phyloP scores from a whole-genome alignment of 148 eudicot genomes.

The Pharnaceum exiguum region DNA sequence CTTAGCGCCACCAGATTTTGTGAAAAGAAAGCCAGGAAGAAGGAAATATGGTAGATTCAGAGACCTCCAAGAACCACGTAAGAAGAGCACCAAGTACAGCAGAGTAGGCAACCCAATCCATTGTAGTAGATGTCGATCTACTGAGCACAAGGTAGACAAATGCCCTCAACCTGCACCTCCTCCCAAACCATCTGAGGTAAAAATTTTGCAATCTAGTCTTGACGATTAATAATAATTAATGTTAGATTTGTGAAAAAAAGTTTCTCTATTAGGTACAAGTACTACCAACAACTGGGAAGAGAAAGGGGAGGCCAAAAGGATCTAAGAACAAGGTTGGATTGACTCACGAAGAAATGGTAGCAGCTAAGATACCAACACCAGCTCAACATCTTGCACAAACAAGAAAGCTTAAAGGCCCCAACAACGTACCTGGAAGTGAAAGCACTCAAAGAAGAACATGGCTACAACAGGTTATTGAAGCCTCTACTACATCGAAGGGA shows the following conservation, averaged over 20 bases:
- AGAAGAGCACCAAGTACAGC: neutral
- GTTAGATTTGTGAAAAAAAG: too few relatives aligned
- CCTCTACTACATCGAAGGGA: too few relatives aligned
- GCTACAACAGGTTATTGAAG: too few relatives aligned
- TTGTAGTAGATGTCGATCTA: neutral
- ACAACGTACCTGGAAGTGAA: too few relatives aligned
- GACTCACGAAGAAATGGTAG: neutral
- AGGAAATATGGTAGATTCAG: neutral
- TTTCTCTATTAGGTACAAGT: too few relatives aligned
- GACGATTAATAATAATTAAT: too few relatives aligned
- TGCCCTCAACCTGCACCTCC: too few relatives aligned
- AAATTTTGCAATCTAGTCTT: too few relatives aligned
- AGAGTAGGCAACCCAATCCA: neutral
- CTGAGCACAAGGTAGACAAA: neutral
- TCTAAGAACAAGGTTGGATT: neutral
- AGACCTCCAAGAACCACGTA: neutral
- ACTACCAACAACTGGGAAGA: neutral
- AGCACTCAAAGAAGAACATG: too few relatives aligned
- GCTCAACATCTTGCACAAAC: neutral
- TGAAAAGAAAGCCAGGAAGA: neutral
- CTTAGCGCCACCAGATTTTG: neutral
- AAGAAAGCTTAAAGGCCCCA: too few relatives aligned
- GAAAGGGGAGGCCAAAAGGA: neutral
- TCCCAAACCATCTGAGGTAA: too few relatives aligned
- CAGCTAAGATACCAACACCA: neutral